Percentiles rank a stretch among this genome's conserved stretches.
Conservation (phyloP, 768 basidiomycete genomes). For the Naganishia friedmannii region DNA sequence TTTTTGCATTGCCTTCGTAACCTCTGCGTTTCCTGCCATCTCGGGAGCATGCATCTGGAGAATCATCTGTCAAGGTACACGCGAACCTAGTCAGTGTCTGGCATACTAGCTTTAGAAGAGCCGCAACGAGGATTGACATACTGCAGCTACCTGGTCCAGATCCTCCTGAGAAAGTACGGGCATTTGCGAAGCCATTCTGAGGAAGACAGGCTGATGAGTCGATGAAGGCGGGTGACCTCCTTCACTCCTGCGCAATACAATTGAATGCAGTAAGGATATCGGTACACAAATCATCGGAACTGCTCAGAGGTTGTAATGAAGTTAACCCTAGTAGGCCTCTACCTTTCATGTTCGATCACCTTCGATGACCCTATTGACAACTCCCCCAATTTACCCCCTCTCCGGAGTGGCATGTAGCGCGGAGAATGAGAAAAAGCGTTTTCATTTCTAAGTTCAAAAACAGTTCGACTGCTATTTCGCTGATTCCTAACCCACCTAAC, state of each 20-base stretch:
- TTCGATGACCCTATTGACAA: no score
- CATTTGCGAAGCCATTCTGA: conserved; percentile 33
- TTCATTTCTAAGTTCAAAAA: no score
- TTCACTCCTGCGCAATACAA: no score
- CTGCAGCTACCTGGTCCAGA: conserved; percentile 42
- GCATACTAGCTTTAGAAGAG: not conserved
- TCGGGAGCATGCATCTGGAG: conserved; percentile 42
- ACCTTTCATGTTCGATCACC: conserved; percentile 13
- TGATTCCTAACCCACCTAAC: no score
- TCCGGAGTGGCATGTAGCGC: no score
- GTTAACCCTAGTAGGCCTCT: no score
- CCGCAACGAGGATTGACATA: conserved; percentile 17
- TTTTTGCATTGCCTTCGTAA: conserved; percentile 43
- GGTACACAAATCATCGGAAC: no score
- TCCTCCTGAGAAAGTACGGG: conserved; percentile 40
- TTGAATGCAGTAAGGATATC: no score
- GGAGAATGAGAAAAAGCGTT: no score
- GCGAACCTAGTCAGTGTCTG: not conserved
- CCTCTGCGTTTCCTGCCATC: conserved; percentile 38
- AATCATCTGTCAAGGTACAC: conserved; percentile 37
- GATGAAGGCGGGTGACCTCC: not conserved
- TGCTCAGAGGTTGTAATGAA: no score
- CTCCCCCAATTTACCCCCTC: no score
- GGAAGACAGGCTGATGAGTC: not conserved
- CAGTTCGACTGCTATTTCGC: no score